Evolutionary conservation across 805 yeast species (phyloP).

Genomic region (Monosporozyma aquatica): DNA sequence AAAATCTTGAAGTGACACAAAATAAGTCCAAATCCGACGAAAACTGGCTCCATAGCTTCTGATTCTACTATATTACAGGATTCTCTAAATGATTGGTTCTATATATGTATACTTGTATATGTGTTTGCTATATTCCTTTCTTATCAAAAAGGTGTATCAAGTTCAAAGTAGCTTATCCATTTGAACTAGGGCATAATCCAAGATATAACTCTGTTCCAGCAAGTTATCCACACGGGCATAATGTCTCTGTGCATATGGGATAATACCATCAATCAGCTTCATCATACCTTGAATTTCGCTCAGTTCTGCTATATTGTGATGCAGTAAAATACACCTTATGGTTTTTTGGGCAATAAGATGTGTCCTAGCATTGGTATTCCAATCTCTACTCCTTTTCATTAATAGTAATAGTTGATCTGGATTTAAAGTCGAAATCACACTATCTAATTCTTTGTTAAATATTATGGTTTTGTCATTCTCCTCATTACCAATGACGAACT

Average conservation of each 20-base stretch:
- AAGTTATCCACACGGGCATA: constrained; percentile 64
- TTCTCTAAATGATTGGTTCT: neutral
- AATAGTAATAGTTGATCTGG: constrained; percentile 51
- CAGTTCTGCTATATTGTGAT: constrained; percentile 46
- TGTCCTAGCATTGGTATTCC: constrained; percentile 86
- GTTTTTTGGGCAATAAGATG: constrained; percentile 75
- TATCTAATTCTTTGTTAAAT: constrained; percentile 47
- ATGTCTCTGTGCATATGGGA: constrained; percentile 88
- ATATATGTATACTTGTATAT: neutral
- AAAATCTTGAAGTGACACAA: neutral
- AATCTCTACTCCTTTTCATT: constrained; percentile 74
- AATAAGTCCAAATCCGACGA: neutral
- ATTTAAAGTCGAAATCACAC: constrained; percentile 47
- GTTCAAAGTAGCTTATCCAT: constrained; percentile 43
- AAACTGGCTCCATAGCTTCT: too few species aligned
- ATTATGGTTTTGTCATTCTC: constrained; percentile 12
- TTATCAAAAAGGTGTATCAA: too few species aligned
- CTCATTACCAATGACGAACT: constrained; percentile 34
- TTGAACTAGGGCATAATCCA: constrained; percentile 77
- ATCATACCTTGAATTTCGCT: constrained; percentile 60
- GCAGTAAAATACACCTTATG: constrained; percentile 52
- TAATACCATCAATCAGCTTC: constrained; percentile 58
- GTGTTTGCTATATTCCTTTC: neutral
- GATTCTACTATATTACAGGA: too few species aligned
- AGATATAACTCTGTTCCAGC: constrained; percentile 73